Percentiles rank a stretch among this genome's conserved stretches.
These are phyloP conservation scores for Metschnikowia matae DNA, from an alignment of 805 yeast genomes.

Conservation along the genomic window DNA sequence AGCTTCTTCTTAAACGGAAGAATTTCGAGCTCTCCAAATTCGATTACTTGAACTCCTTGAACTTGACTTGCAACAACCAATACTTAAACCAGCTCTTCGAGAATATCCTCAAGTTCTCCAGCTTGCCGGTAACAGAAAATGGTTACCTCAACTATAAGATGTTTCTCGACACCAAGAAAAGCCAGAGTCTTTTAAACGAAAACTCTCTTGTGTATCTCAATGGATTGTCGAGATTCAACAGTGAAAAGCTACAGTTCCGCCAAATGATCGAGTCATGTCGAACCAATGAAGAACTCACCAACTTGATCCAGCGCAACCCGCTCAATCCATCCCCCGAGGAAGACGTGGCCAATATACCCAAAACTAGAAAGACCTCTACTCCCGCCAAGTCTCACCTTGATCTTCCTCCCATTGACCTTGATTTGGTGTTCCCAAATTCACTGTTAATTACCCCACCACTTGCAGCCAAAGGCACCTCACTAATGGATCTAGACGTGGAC, in stretches of 20 bases:
- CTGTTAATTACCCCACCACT: slow-evolving; percentile 5
- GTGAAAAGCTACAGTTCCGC: slow-evolving; percentile 38
- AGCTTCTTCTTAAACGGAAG: slow-evolving; percentile 32
- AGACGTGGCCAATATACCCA: not conserved
- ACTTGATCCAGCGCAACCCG: slow-evolving; percentile 25
- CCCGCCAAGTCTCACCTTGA: not conserved
- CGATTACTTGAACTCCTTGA: slow-evolving; percentile 43
- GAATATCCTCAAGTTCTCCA: slow-evolving; percentile 32
- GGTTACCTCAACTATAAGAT: slow-evolving; percentile 9
- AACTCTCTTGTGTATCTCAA: slow-evolving; percentile 31
- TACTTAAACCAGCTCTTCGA: slow-evolving; percentile 37
- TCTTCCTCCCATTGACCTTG: slow-evolving; percentile 26
- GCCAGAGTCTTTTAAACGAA: slow-evolving; percentile 17
- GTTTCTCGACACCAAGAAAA: slow-evolving; percentile 15
- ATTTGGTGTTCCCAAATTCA: slow-evolving; percentile 24
- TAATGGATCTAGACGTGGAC: slow-evolving; percentile 16
- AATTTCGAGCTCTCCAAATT: slow-evolving; percentile 42
- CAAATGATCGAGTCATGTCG: slow-evolving; percentile 39
- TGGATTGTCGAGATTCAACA: slow-evolving; percentile 35
- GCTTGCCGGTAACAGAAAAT: slow-evolving; percentile 14
- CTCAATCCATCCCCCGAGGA: slow-evolving; percentile 16
- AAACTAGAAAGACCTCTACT: not conserved
- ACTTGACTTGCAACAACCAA: slow-evolving; percentile 35
- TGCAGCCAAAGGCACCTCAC: slow-evolving; percentile 5
- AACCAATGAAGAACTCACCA: slow-evolving; percentile 38